Percentiles rank a stretch among this genome's conserved stretches.
phyloP scores from a whole-genome alignment of 2,329 filamentous ascomycete genomes.

The Aspergillus sp. region DNA sequence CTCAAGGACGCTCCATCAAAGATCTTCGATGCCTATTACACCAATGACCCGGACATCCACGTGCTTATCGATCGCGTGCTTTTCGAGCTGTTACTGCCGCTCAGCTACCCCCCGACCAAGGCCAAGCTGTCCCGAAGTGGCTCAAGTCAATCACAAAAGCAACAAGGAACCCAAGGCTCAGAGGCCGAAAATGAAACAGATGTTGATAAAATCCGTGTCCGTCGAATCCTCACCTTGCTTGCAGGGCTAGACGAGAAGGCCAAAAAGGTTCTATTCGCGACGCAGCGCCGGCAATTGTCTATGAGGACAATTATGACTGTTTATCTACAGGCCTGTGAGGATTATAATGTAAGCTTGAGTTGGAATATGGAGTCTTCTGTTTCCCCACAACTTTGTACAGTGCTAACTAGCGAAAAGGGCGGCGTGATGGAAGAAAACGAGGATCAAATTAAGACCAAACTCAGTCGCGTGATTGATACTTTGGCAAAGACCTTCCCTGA shows the following conservation, averaged over 20 bases:
- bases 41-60: slow-evolving; percentile 83
- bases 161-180: slow-evolving; percentile 30
- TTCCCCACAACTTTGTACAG: not conserved
- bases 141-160: slow-evolving; percentile 55
- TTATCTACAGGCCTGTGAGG: slow-evolving; percentile 81
- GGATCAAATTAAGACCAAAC: slow-evolving; percentile 60
- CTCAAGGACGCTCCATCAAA: slow-evolving; percentile 76
- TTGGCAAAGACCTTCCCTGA: slow-evolving; percentile 75
- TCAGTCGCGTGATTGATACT: slow-evolving; percentile 69
- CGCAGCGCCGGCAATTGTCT: slow-evolving; percentile 72
- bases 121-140: slow-evolving; percentile 40
- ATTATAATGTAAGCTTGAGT: slow-evolving; percentile 59
- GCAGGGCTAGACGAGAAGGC: slow-evolving; percentile 72
- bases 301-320: slow-evolving; percentile 68
- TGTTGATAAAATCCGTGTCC: slow-evolving; percentile 65
- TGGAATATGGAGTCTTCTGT: too few relatives aligned
- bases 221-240: slow-evolving; percentile 77
- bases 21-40: slow-evolving; percentile 83
- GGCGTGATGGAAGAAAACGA: slow-evolving; percentile 69
- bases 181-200: slow-evolving; percentile 36
- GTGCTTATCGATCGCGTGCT: slow-evolving; percentile 77
- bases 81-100: slow-evolving; percentile 82
- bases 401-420: slow-evolving; percentile 41
- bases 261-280: slow-evolving; percentile 81
- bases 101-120: slow-evolving; percentile 75